Evolutionary conservation across 1,139 yeast genomes (phyloP).

Genomic region (Meyerozyma sp.): DNA sequence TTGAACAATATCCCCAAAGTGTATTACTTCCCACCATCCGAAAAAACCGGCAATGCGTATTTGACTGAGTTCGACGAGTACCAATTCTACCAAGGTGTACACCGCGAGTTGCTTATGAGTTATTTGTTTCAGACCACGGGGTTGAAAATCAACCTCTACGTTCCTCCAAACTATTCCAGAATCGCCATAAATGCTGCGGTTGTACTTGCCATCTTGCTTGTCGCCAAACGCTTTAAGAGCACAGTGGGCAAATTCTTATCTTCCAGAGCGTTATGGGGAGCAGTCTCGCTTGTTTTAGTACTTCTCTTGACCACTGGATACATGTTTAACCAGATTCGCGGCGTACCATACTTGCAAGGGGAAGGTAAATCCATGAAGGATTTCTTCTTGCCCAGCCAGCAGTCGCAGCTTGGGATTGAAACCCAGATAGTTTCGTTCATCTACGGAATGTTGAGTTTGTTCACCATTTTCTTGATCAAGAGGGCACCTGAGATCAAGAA

Average conservation of each 20-base stretch:
- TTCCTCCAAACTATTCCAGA: slow-evolving; percentile 54
- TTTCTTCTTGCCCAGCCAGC: slow-evolving; percentile 65
- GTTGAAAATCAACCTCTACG: slow-evolving; percentile 39
- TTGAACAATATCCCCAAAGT: slow-evolving; percentile 78
- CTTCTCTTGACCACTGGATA: slow-evolving; percentile 81
- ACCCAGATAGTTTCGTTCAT: slow-evolving; percentile 68
- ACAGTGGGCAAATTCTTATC: slow-evolving; percentile 25
- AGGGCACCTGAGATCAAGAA: slow-evolving; percentile 42
- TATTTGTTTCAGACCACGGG: slow-evolving; percentile 40
- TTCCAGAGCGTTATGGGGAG: slow-evolving; percentile 56
- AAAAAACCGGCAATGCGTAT: slow-evolving; percentile 22
- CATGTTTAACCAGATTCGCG: slow-evolving; percentile 88
- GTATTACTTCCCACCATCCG: slow-evolving; percentile 59
- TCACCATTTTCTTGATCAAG: slow-evolving; percentile 44
- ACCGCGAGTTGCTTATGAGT: slow-evolving; percentile 32
- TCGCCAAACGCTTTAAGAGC: slow-evolving; percentile 21
- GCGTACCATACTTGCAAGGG: slow-evolving; percentile 62
- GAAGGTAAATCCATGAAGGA: slow-evolving; percentile 50
- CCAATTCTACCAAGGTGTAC: slow-evolving; percentile 52
- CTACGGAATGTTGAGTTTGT: slow-evolving; percentile 53
- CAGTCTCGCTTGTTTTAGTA: slow-evolving; percentile 51
- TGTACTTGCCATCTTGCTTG: slow-evolving; percentile 21
- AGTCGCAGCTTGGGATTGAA: slow-evolving; percentile 74
- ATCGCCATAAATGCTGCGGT: slow-evolving; percentile 43
- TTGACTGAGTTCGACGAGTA: slow-evolving; percentile 36